A percentile compares a stretch with the other conserved stretches of the same genome.
These are phyloP conservation scores for Pseudonitzschia multiseries DNA, from an alignment of 108 stramenopile genomes.

Conservation along the genomic window DNA sequence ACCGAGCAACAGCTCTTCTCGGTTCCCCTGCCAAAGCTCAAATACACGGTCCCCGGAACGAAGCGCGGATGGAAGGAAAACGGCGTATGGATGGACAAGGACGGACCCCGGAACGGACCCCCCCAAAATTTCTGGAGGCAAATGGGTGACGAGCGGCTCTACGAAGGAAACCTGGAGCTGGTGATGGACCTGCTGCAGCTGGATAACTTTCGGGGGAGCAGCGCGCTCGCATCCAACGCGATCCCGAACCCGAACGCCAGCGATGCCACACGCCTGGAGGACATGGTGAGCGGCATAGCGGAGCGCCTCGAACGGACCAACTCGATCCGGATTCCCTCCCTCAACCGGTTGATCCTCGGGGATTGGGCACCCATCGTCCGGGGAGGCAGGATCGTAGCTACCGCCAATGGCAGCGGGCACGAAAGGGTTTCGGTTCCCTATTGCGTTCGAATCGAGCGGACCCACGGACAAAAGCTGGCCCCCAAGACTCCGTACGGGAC, in stretches of 20 bases:
- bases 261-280: neutral
- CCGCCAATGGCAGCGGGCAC: no score
- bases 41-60: constrained; percentile 1
- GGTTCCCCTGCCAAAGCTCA: neutral
- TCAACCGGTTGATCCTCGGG: neutral
- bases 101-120: constrained; percentile 9
- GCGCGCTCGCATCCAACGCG: no score
- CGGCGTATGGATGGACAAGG: constrained; percentile 8
- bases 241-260: neutral
- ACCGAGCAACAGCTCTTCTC: neutral
- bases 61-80: constrained; percentile 11
- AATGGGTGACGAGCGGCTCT: neutral
- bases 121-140: constrained; percentile 14
- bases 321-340: constrained; percentile 5
- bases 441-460: neutral
- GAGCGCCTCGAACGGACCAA: neutral
- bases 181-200: neutral
- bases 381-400: neutral
- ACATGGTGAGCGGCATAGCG: constrained; percentile 1
- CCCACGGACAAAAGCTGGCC: constrained; percentile 3
- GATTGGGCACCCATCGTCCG: constrained; percentile 12
- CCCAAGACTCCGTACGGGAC: neutral
- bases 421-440: neutral
- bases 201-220: neutral
- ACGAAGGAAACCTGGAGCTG: neutral